Percentiles rank a stretch among this genome's conserved stretches.
These are phyloP conservation scores for Backusella sp. DNA, from an alignment of 192 early-diverging fungal genomes.

Conservation along the genomic window DNA sequence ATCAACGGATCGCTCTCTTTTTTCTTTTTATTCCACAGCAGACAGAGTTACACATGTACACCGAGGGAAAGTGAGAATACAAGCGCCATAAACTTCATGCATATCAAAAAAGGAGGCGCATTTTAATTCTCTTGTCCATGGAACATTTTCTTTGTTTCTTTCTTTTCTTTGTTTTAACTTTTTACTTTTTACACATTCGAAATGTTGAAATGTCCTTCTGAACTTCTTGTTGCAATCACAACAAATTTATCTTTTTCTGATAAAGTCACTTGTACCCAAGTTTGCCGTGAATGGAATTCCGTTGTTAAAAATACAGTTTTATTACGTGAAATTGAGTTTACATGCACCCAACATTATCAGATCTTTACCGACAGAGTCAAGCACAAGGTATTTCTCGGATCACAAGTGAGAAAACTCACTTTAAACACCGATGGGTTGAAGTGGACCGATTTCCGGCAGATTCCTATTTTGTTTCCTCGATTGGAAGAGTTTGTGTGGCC, in stretches of 20 bases:
- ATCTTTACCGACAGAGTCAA: neutral
- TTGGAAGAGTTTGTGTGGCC: neutral
- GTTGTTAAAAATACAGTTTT: neutral
- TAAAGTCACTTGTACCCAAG: neutral
- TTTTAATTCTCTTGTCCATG: neutral
- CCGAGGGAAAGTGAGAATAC: neutral
- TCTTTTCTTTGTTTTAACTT: neutral
- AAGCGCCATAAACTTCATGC: neutral
- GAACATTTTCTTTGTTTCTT: neutral
- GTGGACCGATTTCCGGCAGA: neutral
- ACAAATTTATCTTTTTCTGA: neutral
- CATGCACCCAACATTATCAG: neutral
- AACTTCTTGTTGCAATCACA: neutral
- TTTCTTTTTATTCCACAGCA: neutral
- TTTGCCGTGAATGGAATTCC: neutral
- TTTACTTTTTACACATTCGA: neutral
- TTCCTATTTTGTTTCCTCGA: neutral
- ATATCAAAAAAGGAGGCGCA: neutral
- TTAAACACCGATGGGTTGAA: neutral
- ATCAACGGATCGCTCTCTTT: too few species aligned
- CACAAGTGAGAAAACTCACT: neutral
- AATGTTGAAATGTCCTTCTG: constrained; percentile 5
- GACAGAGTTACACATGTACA: too few species aligned
- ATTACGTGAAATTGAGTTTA: neutral
- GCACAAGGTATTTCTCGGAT: neutral